Evolutionary conservation across 495 filamentous ascomycete species (phyloP), one percentile per base, ranked within the genome.

Genomic region (Cercophora samala): DNA sequence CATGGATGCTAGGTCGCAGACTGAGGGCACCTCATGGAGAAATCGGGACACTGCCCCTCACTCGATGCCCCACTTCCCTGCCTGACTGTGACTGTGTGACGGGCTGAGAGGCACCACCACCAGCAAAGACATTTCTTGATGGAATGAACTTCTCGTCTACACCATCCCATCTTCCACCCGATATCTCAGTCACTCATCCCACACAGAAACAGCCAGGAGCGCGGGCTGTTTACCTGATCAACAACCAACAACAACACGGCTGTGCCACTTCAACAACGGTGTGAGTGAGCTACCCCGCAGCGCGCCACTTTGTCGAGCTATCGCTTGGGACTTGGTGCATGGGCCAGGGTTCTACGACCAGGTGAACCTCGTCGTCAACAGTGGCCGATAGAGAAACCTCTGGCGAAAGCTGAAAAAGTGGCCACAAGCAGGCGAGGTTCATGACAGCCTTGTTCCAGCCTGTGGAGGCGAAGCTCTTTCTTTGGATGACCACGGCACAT

Each of bases 261-360:
- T 60, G 58, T 42, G 60, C 25, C 24, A 62, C n/a, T 5, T 13
- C 24, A 21, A 56, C 54, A 6, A 26, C 58, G 19, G 54, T 17
- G 4, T 26, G 26, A 60, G 58, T 13, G n/a, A 62, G 60, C 60
- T 62, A 62, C 60, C 60, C 60, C 60, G 60, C 60, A 62, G 60
- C 15, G 60, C 60, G 26, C 60, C 60, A 62, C 60, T 42, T 18
- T 13, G 26, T 37, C 60, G 29, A 62, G 60, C 60, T 62, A 46
- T 46, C 60, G 60, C 60, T 62, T 62, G 24, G 24, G 60, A 62
- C 32, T 11, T 26, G 18, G 60, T 42, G 60, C 26, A 42, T 62
- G 60, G 60, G 21, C 60, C 37, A 46, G 37, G 37, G 37, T 46
- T 11, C 37, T 3, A 46, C 37, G 37, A 46, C 58, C 60, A 29